Evolutionary conservation across 2,329 filamentous ascomycete genomes (phyloP).

Genomic region (Scorias spongiosa): DNA sequence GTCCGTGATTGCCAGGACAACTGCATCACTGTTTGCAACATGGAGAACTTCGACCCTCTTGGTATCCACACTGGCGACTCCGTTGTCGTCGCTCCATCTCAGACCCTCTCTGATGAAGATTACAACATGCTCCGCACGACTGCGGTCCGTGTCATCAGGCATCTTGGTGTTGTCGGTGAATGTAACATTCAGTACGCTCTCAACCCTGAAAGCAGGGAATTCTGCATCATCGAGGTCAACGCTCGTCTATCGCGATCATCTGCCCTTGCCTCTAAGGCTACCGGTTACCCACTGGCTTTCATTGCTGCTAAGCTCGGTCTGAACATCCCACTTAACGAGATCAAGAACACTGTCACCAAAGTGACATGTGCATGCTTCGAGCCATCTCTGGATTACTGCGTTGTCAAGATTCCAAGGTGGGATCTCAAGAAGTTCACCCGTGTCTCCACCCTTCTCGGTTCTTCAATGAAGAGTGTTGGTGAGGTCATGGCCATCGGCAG

Average conservation of each 20-base stretch:
- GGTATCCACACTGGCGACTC: slow-evolving; percentile 97
- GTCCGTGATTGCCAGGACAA: slow-evolving; percentile 92
- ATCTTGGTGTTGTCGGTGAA: slow-evolving; percentile 92
- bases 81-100: slow-evolving; percentile 92
- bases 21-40: slow-evolving; percentile 99
- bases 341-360: slow-evolving; percentile 90
- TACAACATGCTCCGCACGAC: slow-evolving; percentile 99
- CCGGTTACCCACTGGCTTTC: slow-evolving; percentile 88
- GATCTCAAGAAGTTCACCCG: slow-evolving; percentile 98
- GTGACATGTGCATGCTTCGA: slow-evolving; percentile 96
- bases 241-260: slow-evolving; percentile 90
- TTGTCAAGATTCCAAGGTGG: slow-evolving; percentile 98
- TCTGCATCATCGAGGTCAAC: slow-evolving; percentile 99
- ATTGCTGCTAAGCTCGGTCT: slow-evolving; percentile 94
- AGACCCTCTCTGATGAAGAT: slow-evolving; percentile 92
- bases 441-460: slow-evolving; percentile 87
- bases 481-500: slow-evolving; percentile 98
- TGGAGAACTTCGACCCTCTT: slow-evolving; percentile 98
- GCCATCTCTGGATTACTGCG: slow-evolving; percentile 92
- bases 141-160: slow-evolving; percentile 90
- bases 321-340: slow-evolving; percentile 87
- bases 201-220: slow-evolving; percentile 88
- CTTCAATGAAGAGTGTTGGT: slow-evolving; percentile 98
- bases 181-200: slow-evolving; percentile 98
- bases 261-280: slow-evolving; percentile 89